phyloP scores from a whole-genome alignment of 1,139 yeast genomes.

The Hyphopichia burtonii region DNA sequence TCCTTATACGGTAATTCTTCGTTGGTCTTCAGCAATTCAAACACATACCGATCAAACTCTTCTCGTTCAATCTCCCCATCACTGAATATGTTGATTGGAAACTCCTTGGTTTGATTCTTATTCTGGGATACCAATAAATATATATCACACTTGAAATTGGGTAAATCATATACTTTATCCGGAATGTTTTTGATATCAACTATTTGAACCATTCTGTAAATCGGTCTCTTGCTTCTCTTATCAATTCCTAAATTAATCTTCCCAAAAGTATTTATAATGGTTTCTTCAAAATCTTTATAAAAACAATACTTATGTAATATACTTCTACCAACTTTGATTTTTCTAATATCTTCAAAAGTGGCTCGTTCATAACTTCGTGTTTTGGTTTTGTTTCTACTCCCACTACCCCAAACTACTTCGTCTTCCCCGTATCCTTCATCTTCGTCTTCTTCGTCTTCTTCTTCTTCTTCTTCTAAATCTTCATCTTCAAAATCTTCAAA shows the following conservation, averaged over 20 bases:
- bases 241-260: slow-evolving; percentile 78
- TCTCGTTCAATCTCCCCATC: slow-evolving; percentile 67
- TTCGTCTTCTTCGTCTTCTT: slow-evolving; percentile 39
- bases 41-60: slow-evolving; percentile 71
- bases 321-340: slow-evolving; percentile 73
- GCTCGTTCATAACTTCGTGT: slow-evolving; percentile 35
- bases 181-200: slow-evolving; percentile 55
- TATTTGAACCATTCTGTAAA: slow-evolving; percentile 82
- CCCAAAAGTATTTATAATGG: slow-evolving; percentile 73
- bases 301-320: slow-evolving; percentile 73
- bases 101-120: slow-evolving; percentile 61
- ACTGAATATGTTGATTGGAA: slow-evolving; percentile 76
- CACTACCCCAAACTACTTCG: slow-evolving; percentile 53
- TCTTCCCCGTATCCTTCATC: slow-evolving; percentile 36
- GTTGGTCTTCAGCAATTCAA: slow-evolving; percentile 59
- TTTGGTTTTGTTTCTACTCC: slow-evolving; percentile 26
- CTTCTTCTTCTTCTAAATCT: slow-evolving; percentile 44
- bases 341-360: slow-evolving; percentile 60
- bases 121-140: slow-evolving; percentile 69
- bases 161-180: slow-evolving; percentile 58
- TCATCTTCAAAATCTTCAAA: slow-evolving; percentile 30
- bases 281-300: slow-evolving; percentile 74
- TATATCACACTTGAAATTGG: slow-evolving; percentile 55
- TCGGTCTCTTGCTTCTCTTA: slow-evolving; percentile 58
- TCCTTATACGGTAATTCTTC: slow-evolving; percentile 63